Conservation (phyloP, 768 basidiomycete genomes). For the Xerocomellus intermedius region DNA sequence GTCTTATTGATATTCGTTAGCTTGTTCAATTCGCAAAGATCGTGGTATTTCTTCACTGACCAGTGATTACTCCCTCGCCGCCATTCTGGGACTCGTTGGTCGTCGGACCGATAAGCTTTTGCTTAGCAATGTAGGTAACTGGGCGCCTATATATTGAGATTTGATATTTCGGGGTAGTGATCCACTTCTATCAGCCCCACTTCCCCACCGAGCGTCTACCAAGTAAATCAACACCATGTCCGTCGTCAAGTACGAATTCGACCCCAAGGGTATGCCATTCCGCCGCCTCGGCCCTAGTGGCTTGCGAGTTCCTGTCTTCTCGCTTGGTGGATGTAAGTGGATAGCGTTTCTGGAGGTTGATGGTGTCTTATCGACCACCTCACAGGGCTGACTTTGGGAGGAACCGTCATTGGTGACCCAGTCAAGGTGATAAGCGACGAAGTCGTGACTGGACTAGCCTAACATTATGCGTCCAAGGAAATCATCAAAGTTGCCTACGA, state of each 20-base stretch:
- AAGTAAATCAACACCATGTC: slow-evolving; percentile 19
- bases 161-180: background rate
- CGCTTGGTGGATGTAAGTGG: slow-evolving; percentile 47
- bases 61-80: background rate
- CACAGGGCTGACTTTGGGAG: slow-evolving; percentile 46
- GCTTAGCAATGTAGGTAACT: slow-evolving; percentile 11
- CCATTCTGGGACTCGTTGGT: background rate
- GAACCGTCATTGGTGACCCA: slow-evolving; percentile 47
- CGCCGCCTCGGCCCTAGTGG: slow-evolving; percentile 46
- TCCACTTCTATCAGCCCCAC: background rate
- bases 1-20: background rate
- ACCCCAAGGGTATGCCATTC: slow-evolving; percentile 40
- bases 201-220: background rate
- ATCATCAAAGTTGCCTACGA: slow-evolving; percentile 56
- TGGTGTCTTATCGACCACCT: background rate
- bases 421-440: slow-evolving; percentile 40
- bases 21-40: background rate
- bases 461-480: slow-evolving; percentile 32
- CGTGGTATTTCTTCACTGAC: background rate
- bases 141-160: slow-evolving; percentile 17
- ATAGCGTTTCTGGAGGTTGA: background rate
- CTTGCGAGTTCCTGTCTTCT: slow-evolving; percentile 50
- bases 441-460: background rate
- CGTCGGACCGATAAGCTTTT: slow-evolving; percentile 5
- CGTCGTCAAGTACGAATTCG: slow-evolving; percentile 30